A percentile compares a stretch with the other conserved stretches of the same genome.
These are phyloP conservation scores for Thielaviopsis ethacetica DNA, from an alignment of 2,329 filamentous ascomycete genomes.

Conservation along the genomic window DNA sequence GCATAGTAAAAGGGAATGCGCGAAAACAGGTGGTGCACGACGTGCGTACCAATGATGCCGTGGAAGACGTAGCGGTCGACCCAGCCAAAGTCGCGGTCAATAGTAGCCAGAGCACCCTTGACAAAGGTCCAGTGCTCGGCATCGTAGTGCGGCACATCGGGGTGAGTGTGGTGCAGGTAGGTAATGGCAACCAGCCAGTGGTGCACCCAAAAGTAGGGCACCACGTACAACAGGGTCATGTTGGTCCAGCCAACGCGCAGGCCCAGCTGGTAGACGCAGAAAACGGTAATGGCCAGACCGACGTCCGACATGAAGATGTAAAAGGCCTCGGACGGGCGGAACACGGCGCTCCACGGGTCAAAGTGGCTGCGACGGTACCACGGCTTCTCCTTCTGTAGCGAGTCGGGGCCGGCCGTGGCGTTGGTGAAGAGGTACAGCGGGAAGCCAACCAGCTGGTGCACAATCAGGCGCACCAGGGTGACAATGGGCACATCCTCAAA, in stretches of 20 bases:
- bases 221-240: conserved; percentile 40
- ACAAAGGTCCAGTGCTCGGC: conserved; percentile 44
- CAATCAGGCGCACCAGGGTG: conserved; percentile 35
- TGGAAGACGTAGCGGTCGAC: conserved; percentile 50
- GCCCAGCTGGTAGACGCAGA: conserved; percentile 38
- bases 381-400: conserved; percentile 26
- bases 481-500: conserved; percentile 48
- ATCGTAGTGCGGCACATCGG: conserved; percentile 38
- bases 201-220: conserved; percentile 55
- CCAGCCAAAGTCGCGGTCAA: conserved; percentile 49
- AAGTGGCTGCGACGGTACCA: conserved; percentile 39
- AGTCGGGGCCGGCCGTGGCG: conserved; percentile 30
- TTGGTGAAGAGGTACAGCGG: conserved; percentile 47
- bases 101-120: conserved; percentile 43
- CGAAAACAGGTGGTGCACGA: conserved; percentile 46
- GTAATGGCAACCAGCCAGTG: conserved; percentile 62
- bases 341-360: conserved; percentile 43
- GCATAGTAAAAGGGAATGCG: conserved; percentile 30
- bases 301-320: conserved; percentile 43
- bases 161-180: conserved; percentile 51
- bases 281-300: conserved; percentile 35
- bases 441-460: conserved; percentile 50
- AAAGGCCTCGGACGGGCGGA: conserved; percentile 37
- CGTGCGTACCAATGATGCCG: conserved; percentile 47
- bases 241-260: conserved; percentile 25